These are phyloP conservation scores for Pyrus pyrifolia DNA, from an alignment of 306 rosid genomes.

Conservation along the genomic window DNA sequence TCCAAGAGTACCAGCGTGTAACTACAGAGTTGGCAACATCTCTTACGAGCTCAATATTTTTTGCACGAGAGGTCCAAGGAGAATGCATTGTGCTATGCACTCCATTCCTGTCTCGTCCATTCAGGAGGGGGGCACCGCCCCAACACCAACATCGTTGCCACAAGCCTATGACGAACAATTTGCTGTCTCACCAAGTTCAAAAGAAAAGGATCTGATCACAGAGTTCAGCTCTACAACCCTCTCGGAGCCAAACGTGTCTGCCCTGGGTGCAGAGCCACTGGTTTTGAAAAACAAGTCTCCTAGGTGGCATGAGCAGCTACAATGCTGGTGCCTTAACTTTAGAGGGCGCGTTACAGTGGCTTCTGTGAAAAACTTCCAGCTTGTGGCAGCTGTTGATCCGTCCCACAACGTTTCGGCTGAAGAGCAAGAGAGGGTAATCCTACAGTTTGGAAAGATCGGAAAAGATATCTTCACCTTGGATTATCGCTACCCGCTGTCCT, in stretches of 20 bases:
- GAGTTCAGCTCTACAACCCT: constrained; percentile 30
- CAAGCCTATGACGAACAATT: constrained; percentile 30
- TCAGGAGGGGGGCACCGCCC: constrained; percentile 74
- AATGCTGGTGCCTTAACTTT: constrained; percentile 90
- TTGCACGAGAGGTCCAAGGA: constrained; percentile 68
- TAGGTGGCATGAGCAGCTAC: constrained; percentile 90
- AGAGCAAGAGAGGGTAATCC: constrained; percentile 69
- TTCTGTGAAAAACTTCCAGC: constrained; percentile 87
- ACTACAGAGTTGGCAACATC: constrained; percentile 43
- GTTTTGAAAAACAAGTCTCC: constrained; percentile 75
- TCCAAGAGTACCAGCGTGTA: constrained; percentile 68
- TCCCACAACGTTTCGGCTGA: constrained; percentile 51
- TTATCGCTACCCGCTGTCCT: constrained; percentile 81
- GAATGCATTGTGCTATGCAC: constrained; percentile 66
- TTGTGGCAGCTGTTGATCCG: constrained; percentile 62
- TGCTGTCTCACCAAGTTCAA: constrained; percentile 25
- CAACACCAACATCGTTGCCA: constrained; percentile 48
- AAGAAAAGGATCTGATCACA: constrained; percentile 36
- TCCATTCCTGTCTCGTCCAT: constrained; percentile 61
- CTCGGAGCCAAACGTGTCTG: constrained; percentile 6
- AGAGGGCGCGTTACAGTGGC: constrained; percentile 87
- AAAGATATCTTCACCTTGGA: constrained; percentile 89
- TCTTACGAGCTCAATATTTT: constrained; percentile 64
- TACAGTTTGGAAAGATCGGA: constrained; percentile 87
- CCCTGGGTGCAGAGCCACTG: constrained; percentile 40